Evolutionary conservation across 352 stramenopile genomes (phyloP).

Genomic region (Globisporangium radiosum): DNA sequence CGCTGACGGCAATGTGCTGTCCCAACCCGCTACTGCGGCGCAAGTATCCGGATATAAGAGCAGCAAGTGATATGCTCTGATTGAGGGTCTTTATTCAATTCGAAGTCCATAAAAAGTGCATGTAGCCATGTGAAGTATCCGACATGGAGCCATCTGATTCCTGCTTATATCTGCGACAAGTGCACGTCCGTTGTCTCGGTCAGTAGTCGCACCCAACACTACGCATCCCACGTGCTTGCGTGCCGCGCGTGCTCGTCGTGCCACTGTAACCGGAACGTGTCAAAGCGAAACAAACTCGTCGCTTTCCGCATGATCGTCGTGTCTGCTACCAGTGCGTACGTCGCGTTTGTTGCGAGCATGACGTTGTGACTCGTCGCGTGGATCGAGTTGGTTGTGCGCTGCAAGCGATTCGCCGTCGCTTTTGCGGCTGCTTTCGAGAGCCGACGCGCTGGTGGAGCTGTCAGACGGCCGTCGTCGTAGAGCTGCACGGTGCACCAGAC

Average conservation of each 20-base stretch:
- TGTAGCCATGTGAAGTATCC: neutral
- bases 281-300: constrained; percentile 61
- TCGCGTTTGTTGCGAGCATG: constrained; percentile 11
- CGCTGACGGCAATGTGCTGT: constrained; percentile 2
- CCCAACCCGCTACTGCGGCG: neutral
- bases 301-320: constrained; percentile 66
- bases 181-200: too few relatives aligned
- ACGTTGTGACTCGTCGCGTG: constrained; percentile 32
- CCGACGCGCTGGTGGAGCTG: constrained; percentile 3
- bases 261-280: constrained; percentile 70
- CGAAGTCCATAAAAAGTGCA: neutral
- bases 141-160: too few relatives aligned
- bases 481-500: constrained; percentile 76
- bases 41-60: neutral
- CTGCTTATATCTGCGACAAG: too few relatives aligned
- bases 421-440: constrained; percentile 12
- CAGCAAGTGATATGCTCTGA: neutral
- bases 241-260: constrained; percentile 60
- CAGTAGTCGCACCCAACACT: neutral
- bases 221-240: constrained; percentile 40
- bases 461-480: constrained; percentile 33
- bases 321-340: constrained; percentile 32
- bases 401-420: constrained; percentile 9
- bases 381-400: constrained; percentile 17
- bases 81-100: too few relatives aligned